Evolutionary conservation across 2,329 filamentous ascomycete genomes (phyloP), one percentile per base, ranked within the genome.

Genomic region (Aspergillus novofumigatus): DNA sequence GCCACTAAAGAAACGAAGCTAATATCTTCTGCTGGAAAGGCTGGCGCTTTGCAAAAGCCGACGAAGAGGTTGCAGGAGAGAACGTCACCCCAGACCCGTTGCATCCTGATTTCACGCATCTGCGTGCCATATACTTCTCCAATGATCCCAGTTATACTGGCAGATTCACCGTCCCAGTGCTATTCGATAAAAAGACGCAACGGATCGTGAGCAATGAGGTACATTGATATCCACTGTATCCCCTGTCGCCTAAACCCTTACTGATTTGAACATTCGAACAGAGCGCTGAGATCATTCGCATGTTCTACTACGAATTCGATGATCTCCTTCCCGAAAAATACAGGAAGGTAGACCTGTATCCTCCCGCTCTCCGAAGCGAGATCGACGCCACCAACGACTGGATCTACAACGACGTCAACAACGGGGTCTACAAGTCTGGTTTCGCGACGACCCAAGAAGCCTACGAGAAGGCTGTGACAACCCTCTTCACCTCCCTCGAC

Each of bases 171-270:
- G 92, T 97, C 17, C 92, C 92, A 0, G 88, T 91, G 3, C 80
- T 97, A 55, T 90, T 84, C 78, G 87, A 90, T 63, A 87, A 85
- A 69, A 84, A 87, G 69, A 78, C 78, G 53, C 83, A 86, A 67
- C 83, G 79, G 35, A 95, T 96, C 68, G 92, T 96, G 60, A 94
- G 83, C 83, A 97, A 97, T 65, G 92, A 96, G 81, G 91, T 78
- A 60, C 38, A 65, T 58, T n/a, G 23, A 28, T 54, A 26, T 8
- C 11, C 4, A 6, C 14, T 28, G 11, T 44, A 42, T n/a, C 14
- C 14, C 7, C 48, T 9, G 47, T 10, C 32, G 28, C 38, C 6
- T 28, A 9, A 17, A 35, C 38, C 17, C 14, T 25, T 21, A 54
- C 47, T 45, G 42, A 51, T n/a, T 11, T 9, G 10, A 25, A 11